phyloP scores from a whole-genome alignment of 768 basidiomycete genomes.

The Butyriboletus loyo region DNA sequence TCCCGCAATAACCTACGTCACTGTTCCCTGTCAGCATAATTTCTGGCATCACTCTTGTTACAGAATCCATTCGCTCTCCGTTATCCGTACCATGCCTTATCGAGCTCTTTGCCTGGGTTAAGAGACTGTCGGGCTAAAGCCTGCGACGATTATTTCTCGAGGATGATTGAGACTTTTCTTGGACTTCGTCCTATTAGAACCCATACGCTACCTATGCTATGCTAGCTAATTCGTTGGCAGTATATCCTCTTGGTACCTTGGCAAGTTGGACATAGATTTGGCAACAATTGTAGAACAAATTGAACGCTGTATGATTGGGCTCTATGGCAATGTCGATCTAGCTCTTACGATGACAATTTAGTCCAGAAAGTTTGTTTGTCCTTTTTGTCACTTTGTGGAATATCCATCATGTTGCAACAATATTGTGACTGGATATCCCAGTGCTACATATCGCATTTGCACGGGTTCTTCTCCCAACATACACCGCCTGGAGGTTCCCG shows the following conservation, averaged over 20 bases:
- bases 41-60: not conserved
- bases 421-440: too few species aligned
- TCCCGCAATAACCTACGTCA: not conserved
- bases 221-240: not conserved
- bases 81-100: not conserved
- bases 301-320: slow-evolving; percentile 1
- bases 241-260: not conserved
- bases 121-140: not conserved
- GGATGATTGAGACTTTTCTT: not conserved
- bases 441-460: not conserved
- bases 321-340: not conserved
- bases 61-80: not conserved
- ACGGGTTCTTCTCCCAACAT: not conserved
- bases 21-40: not conserved
- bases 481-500: not conserved
- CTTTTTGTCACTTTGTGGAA: too few species aligned
- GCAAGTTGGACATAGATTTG: not conserved
- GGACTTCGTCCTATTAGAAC: not conserved
- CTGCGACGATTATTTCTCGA: not conserved
- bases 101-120: not conserved
- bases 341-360: too few species aligned
- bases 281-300: not conserved
- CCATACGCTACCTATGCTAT: not conserved
- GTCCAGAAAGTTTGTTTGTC: too few species aligned
- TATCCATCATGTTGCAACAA: too few species aligned